Conservation (phyloP, 2,329 filamentous ascomycete species). For the Cladosporium colombiae region DNA sequence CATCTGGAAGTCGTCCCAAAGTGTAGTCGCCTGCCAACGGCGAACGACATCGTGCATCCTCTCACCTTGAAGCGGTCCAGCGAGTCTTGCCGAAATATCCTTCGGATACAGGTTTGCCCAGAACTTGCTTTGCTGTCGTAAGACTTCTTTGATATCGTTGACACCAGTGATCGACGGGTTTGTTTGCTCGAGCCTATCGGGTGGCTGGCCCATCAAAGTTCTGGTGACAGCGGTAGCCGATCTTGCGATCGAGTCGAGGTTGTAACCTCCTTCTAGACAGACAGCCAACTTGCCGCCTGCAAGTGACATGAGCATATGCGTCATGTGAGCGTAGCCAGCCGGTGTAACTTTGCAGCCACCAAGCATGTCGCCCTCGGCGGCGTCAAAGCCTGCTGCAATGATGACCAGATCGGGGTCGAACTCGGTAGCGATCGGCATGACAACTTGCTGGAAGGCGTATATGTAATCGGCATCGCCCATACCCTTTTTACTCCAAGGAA, state of each 20-base stretch:
- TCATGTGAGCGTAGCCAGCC: conserved; percentile 95
- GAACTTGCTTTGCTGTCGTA: conserved; percentile 63
- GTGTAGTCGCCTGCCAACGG: conserved; percentile 68
- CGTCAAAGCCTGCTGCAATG: conserved; percentile 93
- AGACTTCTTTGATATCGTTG: conserved; percentile 58
- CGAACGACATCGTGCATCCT: conserved; percentile 80
- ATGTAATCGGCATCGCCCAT: conserved; percentile 98
- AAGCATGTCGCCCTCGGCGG: conserved; percentile 87
- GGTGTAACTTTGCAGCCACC: conserved; percentile 92
- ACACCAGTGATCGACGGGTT: conserved; percentile 55
- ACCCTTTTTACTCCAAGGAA: conserved; percentile 66
- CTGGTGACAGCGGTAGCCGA: conserved; percentile 89
- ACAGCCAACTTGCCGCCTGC: conserved; percentile 87
- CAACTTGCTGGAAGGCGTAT: conserved; percentile 90
- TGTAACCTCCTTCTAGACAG: conserved; percentile 94
- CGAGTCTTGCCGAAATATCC: conserved; percentile 40
- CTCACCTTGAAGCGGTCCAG: conserved; percentile 48
- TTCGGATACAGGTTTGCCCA: conserved; percentile 87
- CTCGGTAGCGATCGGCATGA: conserved; percentile 94
- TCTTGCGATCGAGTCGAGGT: conserved; percentile 85
- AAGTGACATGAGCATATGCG: conserved; percentile 96
- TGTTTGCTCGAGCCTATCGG: conserved; percentile 57
- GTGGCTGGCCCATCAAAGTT: conserved; percentile 94
- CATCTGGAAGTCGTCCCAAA: conserved; percentile 76
- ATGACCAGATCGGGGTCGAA: conserved; percentile 95